Conservation (phyloP, 805 yeast species). For the Myxozyma geophila region DNA sequence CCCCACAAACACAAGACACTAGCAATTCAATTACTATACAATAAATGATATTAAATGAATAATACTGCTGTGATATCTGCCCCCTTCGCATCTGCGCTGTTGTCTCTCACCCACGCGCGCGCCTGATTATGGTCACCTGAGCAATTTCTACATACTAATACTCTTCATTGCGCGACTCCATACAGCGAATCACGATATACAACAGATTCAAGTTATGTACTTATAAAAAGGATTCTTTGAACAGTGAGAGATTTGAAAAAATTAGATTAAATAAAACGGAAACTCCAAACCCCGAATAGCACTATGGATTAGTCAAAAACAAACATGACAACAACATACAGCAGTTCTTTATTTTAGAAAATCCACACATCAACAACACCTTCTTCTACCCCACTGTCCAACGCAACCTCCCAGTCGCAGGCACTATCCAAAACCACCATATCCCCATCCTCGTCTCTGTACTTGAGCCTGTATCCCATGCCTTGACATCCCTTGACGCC, state of each 20-base stretch:
- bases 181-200: no score
- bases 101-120: no score
- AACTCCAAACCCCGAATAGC: constrained; percentile 1
- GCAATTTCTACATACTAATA: no score
- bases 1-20: no score
- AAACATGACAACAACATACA: background rate
- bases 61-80: no score
- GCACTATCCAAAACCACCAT: constrained; percentile 53
- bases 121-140: no score
- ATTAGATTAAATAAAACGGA: background rate
- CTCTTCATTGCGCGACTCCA: no score
- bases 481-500: constrained; percentile 16
- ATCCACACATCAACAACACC: constrained; percentile 33
- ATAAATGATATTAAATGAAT: no score
- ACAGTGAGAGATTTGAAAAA: background rate
- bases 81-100: no score
- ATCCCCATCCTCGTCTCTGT: constrained; percentile 95
- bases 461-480: constrained; percentile 57
- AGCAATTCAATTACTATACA: no score
- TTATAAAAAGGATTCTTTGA: background rate
- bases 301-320: background rate
- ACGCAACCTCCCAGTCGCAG: constrained; percentile 34
- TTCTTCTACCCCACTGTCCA: constrained; percentile 27
- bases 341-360: constrained; percentile 1
- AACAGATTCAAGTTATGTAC: no score